Evolutionary conservation across 106 monocot genomes (phyloP), one percentile per base, ranked within the genome.

Genomic region (Narthecium ossifragum): DNA sequence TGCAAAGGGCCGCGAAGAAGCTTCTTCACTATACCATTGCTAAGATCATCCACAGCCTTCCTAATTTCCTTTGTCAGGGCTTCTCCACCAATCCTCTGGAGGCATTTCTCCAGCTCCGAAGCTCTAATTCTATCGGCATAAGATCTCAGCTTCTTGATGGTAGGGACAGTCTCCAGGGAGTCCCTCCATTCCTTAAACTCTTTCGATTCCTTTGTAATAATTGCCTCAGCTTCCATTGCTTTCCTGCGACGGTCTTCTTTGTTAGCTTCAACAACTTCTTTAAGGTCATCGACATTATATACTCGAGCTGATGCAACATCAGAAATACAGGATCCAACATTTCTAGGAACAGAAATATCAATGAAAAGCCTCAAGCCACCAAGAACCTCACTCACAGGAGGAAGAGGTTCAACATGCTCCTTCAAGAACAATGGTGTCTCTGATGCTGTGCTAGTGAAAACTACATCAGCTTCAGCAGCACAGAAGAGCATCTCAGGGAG

Each of bases 371-470:
- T 78, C 29, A 60, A 43, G 10, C 85, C 85, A 10, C 81, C 86
- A 46, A 71, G 48, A 21, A 25, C 59, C 9, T 85, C 47, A 31
- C 70, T 65, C 25, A 70, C 85, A 31, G 51, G 59, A 40, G 96
- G 87, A 55, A 98, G 75, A 8, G 34, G 59, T 73, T 84, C 79
- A 22, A 87, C 87, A 46, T 87, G 50, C 55, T 98, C 90, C 40
- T 87, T 86, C 41, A 74, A 61, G 61, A 98, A 91, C 40, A 98
- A 63, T 51, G 84, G 90, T 40, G 74, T 67, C 21, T 98, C 96
- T 8, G 90, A 98, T n/a, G 90, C 86, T 11, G 90, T 91, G 84
- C 96, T 87, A 2, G 96, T 98, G 61, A 91, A 98, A 5, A 98
- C 60, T 3, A 91, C 90, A 74, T 98, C 96, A 25, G 96, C 96